These are phyloP conservation scores for Botrytis medusae DNA, from an alignment of 2,329 filamentous ascomycete species.

Conservation along the genomic window DNA sequence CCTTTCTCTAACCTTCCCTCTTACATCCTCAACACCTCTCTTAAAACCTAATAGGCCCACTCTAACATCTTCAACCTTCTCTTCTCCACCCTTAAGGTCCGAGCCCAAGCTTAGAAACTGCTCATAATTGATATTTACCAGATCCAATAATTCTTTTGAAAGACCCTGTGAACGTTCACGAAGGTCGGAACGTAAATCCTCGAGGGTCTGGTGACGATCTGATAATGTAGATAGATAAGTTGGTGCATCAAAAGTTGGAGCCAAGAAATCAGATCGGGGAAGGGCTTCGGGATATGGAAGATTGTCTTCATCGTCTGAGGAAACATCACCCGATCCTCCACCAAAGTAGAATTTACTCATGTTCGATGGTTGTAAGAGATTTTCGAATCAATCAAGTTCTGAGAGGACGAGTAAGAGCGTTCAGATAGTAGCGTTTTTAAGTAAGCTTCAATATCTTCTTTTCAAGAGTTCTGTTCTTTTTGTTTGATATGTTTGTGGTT, in stretches of 20 bases:
- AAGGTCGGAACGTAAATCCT: constrained; percentile 85
- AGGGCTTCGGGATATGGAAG: constrained; percentile 89
- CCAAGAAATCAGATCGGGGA: constrained; percentile 77
- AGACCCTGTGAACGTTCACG: constrained; percentile 77
- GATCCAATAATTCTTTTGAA: constrained; percentile 82
- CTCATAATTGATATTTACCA: constrained; percentile 94
- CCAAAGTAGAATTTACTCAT: constrained; percentile 53
- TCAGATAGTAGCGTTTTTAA: not conserved
- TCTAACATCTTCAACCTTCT: constrained; percentile 84
- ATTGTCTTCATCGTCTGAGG: constrained; percentile 58
- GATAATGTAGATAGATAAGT: constrained; percentile 79
- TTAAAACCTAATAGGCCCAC: constrained; percentile 84
- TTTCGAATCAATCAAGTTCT: not conserved
- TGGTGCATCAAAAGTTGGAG: constrained; percentile 73
- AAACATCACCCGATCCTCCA: constrained; percentile 34
- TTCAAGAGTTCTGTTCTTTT: not conserved
- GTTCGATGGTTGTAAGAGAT: constrained; percentile 8
- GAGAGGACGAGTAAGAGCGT: not conserved
- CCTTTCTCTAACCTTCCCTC: constrained; percentile 61
- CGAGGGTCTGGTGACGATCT: constrained; percentile 91
- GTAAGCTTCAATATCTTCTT: not conserved
- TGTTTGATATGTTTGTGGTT: not conserved
- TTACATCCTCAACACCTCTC: constrained; percentile 75
- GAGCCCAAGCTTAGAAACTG: constrained; percentile 83
- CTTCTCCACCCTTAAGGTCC: constrained; percentile 82